These are phyloP conservation scores for Hypoxylon sp. DNA, from an alignment of 2,329 filamentous ascomycete species.

Conservation along the genomic window DNA sequence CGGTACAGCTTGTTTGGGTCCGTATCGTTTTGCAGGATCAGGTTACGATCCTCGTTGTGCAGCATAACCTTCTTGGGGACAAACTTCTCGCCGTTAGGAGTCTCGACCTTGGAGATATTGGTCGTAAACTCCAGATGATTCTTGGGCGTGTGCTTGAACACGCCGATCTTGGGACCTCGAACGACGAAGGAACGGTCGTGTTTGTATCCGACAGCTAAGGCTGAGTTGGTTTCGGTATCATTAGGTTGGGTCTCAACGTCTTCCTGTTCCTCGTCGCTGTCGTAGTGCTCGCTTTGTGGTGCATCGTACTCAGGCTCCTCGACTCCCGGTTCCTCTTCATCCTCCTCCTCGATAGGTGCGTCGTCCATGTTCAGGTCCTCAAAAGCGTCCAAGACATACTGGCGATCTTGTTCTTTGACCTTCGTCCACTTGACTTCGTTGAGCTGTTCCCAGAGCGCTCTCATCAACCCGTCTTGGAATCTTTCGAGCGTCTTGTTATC, in stretches of 20 bases:
- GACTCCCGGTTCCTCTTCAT: constrained; percentile 65
- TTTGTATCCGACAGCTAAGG: constrained; percentile 95
- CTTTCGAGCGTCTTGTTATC: constrained; percentile 82
- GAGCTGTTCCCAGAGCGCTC: constrained; percentile 94
- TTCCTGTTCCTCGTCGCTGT: constrained; percentile 80
- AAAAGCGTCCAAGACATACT: constrained; percentile 96
- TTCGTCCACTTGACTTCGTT: constrained; percentile 96
- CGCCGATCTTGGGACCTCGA: constrained; percentile 96
- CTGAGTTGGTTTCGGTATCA: constrained; percentile 89
- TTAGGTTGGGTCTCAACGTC: constrained; percentile 74
- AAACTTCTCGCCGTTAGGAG: constrained; percentile 86
- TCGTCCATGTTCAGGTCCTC: constrained; percentile 95
- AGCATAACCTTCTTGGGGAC: constrained; percentile 97
- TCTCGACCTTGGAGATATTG: constrained; percentile 95
- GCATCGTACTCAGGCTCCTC: constrained; percentile 73
- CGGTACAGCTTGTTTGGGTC: constrained; percentile 93
- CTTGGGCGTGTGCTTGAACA: constrained; percentile 95
- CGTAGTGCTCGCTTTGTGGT: constrained; percentile 76
- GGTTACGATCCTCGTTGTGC: constrained; percentile 87
- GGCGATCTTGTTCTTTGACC: constrained; percentile 89
- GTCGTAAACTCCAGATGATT: constrained; percentile 96
- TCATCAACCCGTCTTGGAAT: constrained; percentile 95
- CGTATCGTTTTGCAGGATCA: constrained; percentile 85
- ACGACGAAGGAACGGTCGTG: constrained; percentile 98
- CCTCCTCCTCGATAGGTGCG: constrained; percentile 64